A percentile compares a stretch with the other conserved stretches of the same genome.
These are phyloP conservation scores for Spencermartinsiella ligniputridi DNA, from an alignment of 1,139 yeast genomes.

Conservation along the genomic window DNA sequence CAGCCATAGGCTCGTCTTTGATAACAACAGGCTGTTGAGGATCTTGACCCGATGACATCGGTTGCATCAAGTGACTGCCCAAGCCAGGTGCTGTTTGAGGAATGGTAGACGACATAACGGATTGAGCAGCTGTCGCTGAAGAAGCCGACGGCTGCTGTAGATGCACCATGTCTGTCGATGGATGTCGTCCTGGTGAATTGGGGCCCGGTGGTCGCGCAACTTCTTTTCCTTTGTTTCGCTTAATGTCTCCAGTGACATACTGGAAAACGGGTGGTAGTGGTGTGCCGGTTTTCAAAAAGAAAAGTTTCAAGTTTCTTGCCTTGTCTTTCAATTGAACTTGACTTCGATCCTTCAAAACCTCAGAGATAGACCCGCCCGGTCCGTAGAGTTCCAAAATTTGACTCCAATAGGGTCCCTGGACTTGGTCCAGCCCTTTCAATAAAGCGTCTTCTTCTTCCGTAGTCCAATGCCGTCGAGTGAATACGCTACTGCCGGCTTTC, in stretches of 20 bases:
- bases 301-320: conserved; percentile 91
- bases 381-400: conserved; percentile 84
- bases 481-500: conserved; percentile 15
- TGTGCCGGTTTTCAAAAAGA: conserved; percentile 53
- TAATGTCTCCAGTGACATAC: conserved; percentile 80
- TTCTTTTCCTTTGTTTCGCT: background rate
- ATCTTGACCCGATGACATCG: conserved; percentile 2
- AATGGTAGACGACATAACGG: background rate
- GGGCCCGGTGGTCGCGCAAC: conserved; percentile 3
- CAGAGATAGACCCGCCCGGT: conserved; percentile 83
- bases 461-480: conserved; percentile 72
- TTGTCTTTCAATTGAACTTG: conserved; percentile 93
- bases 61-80: conserved; percentile 7
- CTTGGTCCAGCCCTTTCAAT: conserved; percentile 65
- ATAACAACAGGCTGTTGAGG: conserved; percentile 7
- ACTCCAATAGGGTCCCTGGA: conserved; percentile 91
- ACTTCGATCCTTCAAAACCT: conserved; percentile 76
- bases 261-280: conserved; percentile 72
- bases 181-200: background rate
- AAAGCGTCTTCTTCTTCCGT: conserved; percentile 84
- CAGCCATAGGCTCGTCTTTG: conserved; percentile 13
- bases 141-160: conserved; percentile 3
- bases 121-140: background rate
- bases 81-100: conserved; percentile 6
- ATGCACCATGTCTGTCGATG: too few species aligned